phyloP scores from a whole-genome alignment of 148 eudicot species.

The Rhododendron henanense region DNA sequence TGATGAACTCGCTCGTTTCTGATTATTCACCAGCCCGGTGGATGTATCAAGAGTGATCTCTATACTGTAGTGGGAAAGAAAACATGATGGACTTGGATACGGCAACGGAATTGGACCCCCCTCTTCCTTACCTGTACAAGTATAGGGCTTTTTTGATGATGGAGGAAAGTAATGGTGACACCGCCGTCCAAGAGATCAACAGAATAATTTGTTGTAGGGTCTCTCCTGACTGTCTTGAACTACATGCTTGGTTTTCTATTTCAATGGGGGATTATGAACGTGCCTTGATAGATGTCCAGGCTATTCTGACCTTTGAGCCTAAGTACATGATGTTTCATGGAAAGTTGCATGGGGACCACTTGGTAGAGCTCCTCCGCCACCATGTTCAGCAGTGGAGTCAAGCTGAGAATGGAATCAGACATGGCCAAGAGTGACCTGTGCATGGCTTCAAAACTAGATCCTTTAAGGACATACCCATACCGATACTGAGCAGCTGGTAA shows the following conservation, averaged over 20 bases:
- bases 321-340: conserved; percentile 68
- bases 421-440: conserved; percentile 73
- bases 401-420: conserved; percentile 80
- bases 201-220: conserved; percentile 68
- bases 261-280: conserved; percentile 63
- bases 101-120: conserved; percentile 71
- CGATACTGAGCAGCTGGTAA: conserved; percentile 89
- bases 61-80: conserved; percentile 68
- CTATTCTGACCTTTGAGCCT: conserved; percentile 67
- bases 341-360: conserved; percentile 53
- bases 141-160: conserved; percentile 59
- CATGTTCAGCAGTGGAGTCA: conserved; percentile 67
- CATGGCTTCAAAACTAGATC: conserved; percentile 74
- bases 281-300: conserved; percentile 67
- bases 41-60: conserved; percentile 88
- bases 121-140: conserved; percentile 73
- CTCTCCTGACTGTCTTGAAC: conserved; percentile 80
- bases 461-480: conserved; percentile 79
- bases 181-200: conserved; percentile 62
- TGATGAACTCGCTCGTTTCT: conserved; percentile 56
- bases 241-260: conserved; percentile 82
- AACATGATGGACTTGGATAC: conserved; percentile 62
- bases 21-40: conserved; percentile 67
- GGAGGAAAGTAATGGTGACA: conserved; percentile 39
- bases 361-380: conserved; percentile 58